These are phyloP conservation scores for Eimeria zaria DNA, from an alignment of 169 alveolate species.

Conservation along the genomic window DNA sequence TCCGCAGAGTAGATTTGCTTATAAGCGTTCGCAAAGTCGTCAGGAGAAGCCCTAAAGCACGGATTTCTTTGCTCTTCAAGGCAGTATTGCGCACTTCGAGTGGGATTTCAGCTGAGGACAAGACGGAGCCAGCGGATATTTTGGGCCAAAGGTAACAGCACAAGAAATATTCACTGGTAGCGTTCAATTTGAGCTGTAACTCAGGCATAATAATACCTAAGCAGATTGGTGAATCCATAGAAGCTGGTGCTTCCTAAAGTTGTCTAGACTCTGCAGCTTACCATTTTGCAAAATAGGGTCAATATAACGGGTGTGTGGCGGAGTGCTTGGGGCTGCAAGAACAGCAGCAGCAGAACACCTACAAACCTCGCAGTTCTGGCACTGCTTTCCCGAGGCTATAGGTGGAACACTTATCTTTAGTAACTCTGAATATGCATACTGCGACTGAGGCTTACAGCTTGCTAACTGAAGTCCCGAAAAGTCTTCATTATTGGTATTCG, in stretches of 20 bases:
- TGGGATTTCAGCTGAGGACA: constrained; percentile 23
- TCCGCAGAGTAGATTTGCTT: constrained; percentile 14
- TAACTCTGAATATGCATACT: background rate
- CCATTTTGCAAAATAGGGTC: constrained; percentile 58
- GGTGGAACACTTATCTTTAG: background rate
- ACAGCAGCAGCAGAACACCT: background rate
- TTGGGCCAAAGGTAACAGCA: background rate
- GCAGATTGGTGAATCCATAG: background rate
- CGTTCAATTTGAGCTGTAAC: background rate
- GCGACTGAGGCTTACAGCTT: background rate
- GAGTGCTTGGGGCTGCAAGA: constrained; percentile 13
- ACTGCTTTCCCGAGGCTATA: background rate
- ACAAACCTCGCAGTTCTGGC: background rate
- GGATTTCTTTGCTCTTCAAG: constrained; percentile 56
- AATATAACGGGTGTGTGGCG: background rate
- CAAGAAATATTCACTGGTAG: background rate
- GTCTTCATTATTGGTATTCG: background rate
- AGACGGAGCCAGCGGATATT: background rate
- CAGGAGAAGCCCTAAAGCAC: constrained; percentile 52
- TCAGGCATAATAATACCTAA: background rate
- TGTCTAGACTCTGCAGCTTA: background rate
- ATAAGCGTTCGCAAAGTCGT: constrained; percentile 46
- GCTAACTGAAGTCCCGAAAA: constrained; percentile 43
- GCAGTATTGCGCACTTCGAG: constrained; percentile 63
- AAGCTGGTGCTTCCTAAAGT: background rate